Percentiles rank a stretch among this genome's conserved stretches.
Evolutionary conservation across 176 grass and related monocot genomes (phyloP).

Genomic region (Paspalum vaginatum): DNA sequence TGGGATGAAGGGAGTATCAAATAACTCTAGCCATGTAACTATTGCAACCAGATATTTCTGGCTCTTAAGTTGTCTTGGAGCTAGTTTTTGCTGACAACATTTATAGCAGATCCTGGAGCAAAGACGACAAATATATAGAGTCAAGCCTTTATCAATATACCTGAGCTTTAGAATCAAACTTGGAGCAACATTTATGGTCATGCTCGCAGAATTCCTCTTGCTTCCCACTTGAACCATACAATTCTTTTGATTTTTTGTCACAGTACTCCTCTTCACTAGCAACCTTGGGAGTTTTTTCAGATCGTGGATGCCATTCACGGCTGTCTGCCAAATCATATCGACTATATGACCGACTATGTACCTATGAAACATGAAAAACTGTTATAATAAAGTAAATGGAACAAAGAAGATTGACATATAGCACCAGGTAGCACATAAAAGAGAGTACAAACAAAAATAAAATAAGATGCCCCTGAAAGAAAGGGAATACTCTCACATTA

Average conservation of each 20-base stretch:
- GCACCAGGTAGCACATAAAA: neutral
- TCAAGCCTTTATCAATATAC: neutral
- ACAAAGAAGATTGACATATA: neutral
- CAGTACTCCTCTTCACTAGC: constrained; percentile 32
- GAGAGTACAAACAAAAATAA: neutral
- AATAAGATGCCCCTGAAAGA: neutral
- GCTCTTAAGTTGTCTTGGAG: too few relatives aligned
- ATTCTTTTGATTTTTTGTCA: constrained; percentile 34
- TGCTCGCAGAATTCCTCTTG: constrained; percentile 22
- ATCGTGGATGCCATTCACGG: constrained; percentile 53
- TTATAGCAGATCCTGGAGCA: too few relatives aligned
- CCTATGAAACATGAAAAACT: constrained; percentile 28
- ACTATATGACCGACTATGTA: constrained; percentile 43
- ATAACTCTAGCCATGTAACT: too few relatives aligned
- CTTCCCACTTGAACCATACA: constrained; percentile 13
- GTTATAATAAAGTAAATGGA: neutral
- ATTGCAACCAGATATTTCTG: too few relatives aligned
- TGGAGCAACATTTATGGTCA: constrained; percentile 31
- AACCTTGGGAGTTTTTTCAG: constrained; percentile 21
- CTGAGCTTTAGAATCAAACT: constrained; percentile 33
- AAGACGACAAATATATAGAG: too few relatives aligned
- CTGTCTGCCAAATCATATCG: constrained; percentile 52
- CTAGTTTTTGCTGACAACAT: too few relatives aligned
- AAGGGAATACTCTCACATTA: constrained; percentile 35
- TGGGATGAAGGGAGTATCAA: too few relatives aligned